phyloP scores from a whole-genome alignment of 2,329 filamentous ascomycete genomes.

The Arthrobotrys sinensis region DNA sequence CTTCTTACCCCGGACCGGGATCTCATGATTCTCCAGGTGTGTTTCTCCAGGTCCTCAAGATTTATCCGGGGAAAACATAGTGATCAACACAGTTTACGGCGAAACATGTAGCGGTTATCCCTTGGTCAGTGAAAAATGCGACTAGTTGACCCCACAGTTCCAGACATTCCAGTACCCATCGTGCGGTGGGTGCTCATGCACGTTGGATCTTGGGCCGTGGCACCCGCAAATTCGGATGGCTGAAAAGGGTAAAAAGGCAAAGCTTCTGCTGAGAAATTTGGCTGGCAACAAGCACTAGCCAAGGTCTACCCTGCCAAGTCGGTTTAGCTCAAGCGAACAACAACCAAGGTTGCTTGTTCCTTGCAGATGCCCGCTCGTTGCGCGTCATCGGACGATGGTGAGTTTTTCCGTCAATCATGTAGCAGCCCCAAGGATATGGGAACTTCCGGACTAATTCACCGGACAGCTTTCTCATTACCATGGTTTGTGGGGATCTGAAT shows the following conservation, averaged over 20 bases:
- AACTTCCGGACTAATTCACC: conserved; percentile 19
- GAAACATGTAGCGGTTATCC: conserved; percentile 50
- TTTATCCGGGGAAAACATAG: conserved; percentile 48
- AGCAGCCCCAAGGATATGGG: conserved; percentile 22
- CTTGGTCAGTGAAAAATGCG: conserved; percentile 8
- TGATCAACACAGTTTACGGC: conserved; percentile 59
- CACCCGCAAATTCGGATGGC: conserved; percentile 47
- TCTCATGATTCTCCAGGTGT: conserved; percentile 16
- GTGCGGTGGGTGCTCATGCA: conserved; percentile 3
- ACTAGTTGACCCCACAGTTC: conserved; percentile 40
- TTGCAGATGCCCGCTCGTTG: conserved; percentile 30
- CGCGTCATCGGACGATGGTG: conserved; percentile 38
- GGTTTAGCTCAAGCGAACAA: conserved; percentile 42
- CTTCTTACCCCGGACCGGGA: conserved; percentile 17
- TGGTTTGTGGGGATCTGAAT: conserved; percentile 31
- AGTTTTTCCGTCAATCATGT: conserved; percentile 52
- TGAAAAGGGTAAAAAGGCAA: conserved; percentile 53
- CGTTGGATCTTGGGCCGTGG: conserved; percentile 46
- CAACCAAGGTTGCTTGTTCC: conserved; percentile 44
- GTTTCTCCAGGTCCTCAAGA: conserved; percentile 42
- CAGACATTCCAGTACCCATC: conserved; percentile 3
- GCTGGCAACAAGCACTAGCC: conserved; percentile 49
- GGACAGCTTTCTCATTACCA: conserved; percentile 7
- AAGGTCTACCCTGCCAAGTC: conserved; percentile 49
- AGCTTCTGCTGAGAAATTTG: conserved; percentile 38